Evolutionary conservation across 1,284 basidiomycete genomes (phyloP).

Genomic region (Meripilus lineatus): DNA sequence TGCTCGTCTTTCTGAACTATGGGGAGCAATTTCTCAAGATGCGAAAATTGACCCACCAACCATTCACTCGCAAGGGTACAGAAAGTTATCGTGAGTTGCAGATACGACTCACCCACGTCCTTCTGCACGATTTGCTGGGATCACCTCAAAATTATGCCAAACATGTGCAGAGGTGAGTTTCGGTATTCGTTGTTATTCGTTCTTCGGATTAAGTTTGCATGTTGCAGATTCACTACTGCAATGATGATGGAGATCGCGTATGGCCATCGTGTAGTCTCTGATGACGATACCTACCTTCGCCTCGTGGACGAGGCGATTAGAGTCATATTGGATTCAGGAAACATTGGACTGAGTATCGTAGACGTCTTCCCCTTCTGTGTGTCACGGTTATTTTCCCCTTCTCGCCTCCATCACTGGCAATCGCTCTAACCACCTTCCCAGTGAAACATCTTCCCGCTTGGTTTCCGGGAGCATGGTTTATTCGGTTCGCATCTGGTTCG

Average conservation of each 20-base stretch:
- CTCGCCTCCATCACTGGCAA: background rate
- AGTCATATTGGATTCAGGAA: conserved; percentile 13
- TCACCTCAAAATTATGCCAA: background rate
- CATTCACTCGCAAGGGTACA: background rate
- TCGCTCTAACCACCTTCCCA: conserved; percentile 4
- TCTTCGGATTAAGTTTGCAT: no score
- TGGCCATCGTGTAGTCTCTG: conserved; percentile 19
- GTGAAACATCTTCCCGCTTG: conserved; percentile 22
- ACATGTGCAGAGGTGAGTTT: conserved; percentile 2
- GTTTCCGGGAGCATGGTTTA: conserved; percentile 24
- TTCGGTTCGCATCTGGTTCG: conserved; percentile 13
- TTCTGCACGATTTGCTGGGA: conserved; percentile 5
- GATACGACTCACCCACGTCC: background rate
- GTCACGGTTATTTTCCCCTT: conserved; percentile 7
- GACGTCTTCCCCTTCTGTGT: conserved; percentile 19
- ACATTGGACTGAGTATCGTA: conserved; percentile 14
- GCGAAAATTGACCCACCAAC: conserved; percentile 4
- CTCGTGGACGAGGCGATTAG: conserved; percentile 16
- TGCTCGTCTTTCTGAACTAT: conserved; percentile 40
- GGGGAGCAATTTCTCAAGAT: conserved; percentile 3
- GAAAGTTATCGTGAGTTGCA: background rate
- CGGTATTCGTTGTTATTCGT: background rate
- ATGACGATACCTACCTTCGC: conserved; percentile 18
- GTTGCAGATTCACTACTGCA: conserved; percentile 16
- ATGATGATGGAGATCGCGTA: conserved; percentile 23